These are phyloP conservation scores for Torrubiellomyces zombiae DNA, from an alignment of 2,329 filamentous ascomycete genomes.

Conservation along the genomic window DNA sequence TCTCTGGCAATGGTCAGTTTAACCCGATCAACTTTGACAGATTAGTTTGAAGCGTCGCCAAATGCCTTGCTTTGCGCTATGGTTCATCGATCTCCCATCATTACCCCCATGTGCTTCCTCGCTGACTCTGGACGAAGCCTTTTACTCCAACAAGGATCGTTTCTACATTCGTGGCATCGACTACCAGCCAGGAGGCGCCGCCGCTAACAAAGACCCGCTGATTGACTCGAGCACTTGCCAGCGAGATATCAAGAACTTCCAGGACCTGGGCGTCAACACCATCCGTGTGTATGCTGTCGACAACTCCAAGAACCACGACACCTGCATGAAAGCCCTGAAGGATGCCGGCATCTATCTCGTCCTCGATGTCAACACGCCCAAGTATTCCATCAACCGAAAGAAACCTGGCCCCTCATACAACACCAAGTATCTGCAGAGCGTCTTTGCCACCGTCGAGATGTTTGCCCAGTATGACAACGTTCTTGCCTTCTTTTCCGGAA, in stretches of 20 bases:
- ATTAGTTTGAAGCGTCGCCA: too few species aligned
- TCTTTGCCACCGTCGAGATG: conserved; percentile 78
- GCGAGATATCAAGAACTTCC: conserved; percentile 68
- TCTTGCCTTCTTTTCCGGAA: conserved; percentile 70
- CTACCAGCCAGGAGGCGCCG: conserved; percentile 46
- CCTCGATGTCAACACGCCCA: conserved; percentile 77
- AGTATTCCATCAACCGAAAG: conserved; percentile 72
- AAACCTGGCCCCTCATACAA: conserved; percentile 74
- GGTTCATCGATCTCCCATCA: background rate
- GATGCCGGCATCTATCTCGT: conserved; percentile 86
- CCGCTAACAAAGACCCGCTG: conserved; percentile 51
- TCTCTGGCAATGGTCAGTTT: conserved; percentile 40
- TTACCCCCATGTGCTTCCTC: background rate
- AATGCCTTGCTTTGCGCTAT: too few species aligned
- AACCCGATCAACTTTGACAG: background rate
- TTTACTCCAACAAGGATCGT: conserved; percentile 33
- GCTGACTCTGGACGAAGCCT: conserved; percentile 21
- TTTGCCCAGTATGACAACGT: conserved; percentile 77
- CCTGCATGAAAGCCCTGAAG: conserved; percentile 67
- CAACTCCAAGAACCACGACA: conserved; percentile 65
- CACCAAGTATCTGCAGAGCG: conserved; percentile 61
- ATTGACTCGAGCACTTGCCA: conserved; percentile 53
- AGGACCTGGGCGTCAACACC: conserved; percentile 76
- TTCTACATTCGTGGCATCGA: conserved; percentile 46
- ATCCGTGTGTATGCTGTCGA: conserved; percentile 87